Conservation (phyloP, 139 green algal species). For the Micractinium conductrix region DNA sequence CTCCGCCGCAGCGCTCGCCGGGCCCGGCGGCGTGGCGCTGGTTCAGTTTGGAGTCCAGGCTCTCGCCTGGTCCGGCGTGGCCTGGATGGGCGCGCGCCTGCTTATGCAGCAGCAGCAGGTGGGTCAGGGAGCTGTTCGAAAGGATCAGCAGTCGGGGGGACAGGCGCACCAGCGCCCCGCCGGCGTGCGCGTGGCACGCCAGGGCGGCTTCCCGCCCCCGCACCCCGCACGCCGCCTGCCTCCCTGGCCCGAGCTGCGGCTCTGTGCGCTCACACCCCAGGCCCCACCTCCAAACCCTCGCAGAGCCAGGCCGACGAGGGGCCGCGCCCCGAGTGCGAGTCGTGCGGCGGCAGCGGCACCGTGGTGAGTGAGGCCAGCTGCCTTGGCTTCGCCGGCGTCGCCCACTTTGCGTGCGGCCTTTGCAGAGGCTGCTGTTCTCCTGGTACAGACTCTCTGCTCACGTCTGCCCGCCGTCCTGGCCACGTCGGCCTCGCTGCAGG, state of each 20-base stretch:
- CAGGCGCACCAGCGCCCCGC: neutral
- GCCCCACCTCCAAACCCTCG: neutral
- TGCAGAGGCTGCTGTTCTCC: too few relatives aligned
- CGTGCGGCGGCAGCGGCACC: slow-evolving; percentile 36
- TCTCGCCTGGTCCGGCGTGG: neutral
- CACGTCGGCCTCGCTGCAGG: too few relatives aligned
- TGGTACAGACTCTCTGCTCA: too few relatives aligned
- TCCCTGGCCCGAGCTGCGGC: neutral
- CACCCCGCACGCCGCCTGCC: too few relatives aligned
- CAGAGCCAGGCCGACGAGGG: slow-evolving; percentile 15
- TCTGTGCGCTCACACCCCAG: neutral
- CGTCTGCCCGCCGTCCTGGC: too few relatives aligned
- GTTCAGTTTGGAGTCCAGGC: too few relatives aligned
- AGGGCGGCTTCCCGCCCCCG: too few relatives aligned
- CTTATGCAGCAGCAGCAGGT: slow-evolving; percentile 26
- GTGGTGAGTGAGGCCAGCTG: slow-evolving; percentile 4
- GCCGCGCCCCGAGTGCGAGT: slow-evolving; percentile 13
- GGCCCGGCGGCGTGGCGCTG: too few relatives aligned
- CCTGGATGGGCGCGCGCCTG: neutral
- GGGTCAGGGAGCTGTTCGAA: neutral
- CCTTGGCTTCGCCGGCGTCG: too few relatives aligned
- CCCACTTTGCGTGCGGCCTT: too few relatives aligned
- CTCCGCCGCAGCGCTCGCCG: too few relatives aligned
- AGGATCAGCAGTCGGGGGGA: neutral
- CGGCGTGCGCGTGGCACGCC: neutral